Evolutionary conservation across 805 yeast species (phyloP).

Genomic region (Dipodascopsis uninucleata): DNA sequence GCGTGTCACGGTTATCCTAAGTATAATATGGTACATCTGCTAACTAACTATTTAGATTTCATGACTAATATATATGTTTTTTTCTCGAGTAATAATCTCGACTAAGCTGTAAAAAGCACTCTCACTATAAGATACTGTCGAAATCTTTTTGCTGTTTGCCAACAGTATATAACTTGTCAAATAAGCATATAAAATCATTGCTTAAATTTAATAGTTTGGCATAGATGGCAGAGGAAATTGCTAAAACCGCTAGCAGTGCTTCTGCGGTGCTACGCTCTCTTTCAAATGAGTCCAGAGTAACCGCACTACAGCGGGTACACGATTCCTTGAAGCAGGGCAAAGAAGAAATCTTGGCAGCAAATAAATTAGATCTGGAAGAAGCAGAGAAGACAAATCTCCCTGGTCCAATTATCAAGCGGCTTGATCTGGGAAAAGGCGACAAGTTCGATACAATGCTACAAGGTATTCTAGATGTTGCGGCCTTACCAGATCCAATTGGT

Average conservation of each 20-base stretch:
- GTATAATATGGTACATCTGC: too few species aligned
- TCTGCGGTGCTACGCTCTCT: constrained; percentile 79
- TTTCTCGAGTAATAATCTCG: too few species aligned
- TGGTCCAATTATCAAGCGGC: constrained; percentile 67
- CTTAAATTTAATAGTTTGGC: too few species aligned
- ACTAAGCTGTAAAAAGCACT: too few species aligned
- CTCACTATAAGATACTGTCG: too few species aligned
- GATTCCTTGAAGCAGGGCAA: constrained; percentile 61
- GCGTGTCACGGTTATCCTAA: too few species aligned
- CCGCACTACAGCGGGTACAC: constrained; percentile 68
- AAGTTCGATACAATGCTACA: constrained; percentile 92
- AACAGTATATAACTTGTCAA: too few species aligned
- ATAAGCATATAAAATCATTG: too few species aligned
- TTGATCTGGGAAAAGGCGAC: constrained; percentile 76
- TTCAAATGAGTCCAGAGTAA: constrained; percentile 65
- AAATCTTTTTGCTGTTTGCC: too few species aligned
- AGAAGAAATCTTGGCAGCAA: constrained; percentile 64
- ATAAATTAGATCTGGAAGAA: constrained; percentile 62
- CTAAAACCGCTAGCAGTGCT: constrained; percentile 75
- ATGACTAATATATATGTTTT: too few species aligned
- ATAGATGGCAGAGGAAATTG: constrained; percentile 71
- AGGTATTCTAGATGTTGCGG: constrained; percentile 89
- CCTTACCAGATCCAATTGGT: constrained; percentile 89
- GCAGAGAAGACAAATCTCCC: constrained; percentile 44
- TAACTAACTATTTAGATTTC: too few species aligned